A percentile compares a stretch with the other conserved stretches of the same genome.
Conservation (phyloP, 768 basidiomycete genomes). For the Lactarius evosmus region DNA sequence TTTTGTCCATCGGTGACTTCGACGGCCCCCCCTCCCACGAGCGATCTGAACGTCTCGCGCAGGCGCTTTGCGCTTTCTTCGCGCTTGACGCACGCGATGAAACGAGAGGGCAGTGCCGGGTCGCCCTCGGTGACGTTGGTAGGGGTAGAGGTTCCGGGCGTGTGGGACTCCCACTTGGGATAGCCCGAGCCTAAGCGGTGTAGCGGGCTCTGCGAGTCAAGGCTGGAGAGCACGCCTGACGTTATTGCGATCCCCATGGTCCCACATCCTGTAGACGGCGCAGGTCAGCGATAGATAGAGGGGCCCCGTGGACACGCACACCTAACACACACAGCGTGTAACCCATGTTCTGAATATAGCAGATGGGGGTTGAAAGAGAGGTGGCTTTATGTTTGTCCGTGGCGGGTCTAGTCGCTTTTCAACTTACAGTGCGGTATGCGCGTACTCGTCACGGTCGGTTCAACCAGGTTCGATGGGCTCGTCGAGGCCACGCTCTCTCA, state of each 20-base stretch:
- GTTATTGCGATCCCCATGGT: slow-evolving; percentile 97
- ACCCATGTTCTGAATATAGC: slow-evolving; percentile 55
- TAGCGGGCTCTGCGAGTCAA: slow-evolving; percentile 47
- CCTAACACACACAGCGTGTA: slow-evolving; percentile 92
- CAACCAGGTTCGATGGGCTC: slow-evolving; percentile 80
- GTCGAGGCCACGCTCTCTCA: slow-evolving; percentile 56
- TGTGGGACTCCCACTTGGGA: slow-evolving; percentile 65
- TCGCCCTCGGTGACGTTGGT: slow-evolving; percentile 45
- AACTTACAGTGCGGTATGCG: slow-evolving; percentile 29
- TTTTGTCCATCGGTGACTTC: slow-evolving; percentile 72
- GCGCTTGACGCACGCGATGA: slow-evolving; percentile 85
- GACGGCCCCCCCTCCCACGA: slow-evolving; percentile 63
- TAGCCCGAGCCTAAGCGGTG: slow-evolving; percentile 27
- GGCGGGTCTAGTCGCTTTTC: slow-evolving; percentile 1
- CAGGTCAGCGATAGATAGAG: slow-evolving; percentile 25
- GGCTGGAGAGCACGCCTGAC: slow-evolving; percentile 85
- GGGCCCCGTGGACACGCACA: slow-evolving; percentile 26
- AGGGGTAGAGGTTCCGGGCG: slow-evolving; percentile 73
- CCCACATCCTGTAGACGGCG: slow-evolving; percentile 71
- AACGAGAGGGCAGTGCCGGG: slow-evolving; percentile 69
- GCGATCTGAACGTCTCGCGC: slow-evolving; percentile 51
- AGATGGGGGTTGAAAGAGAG: slow-evolving; percentile 13
- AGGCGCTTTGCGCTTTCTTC: slow-evolving; percentile 71
- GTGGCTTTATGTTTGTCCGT: background rate
- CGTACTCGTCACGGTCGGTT: slow-evolving; percentile 84